These are phyloP conservation scores for Alternaria gansuensis DNA, from an alignment of 2,329 filamentous ascomycete genomes.

Conservation along the genomic window DNA sequence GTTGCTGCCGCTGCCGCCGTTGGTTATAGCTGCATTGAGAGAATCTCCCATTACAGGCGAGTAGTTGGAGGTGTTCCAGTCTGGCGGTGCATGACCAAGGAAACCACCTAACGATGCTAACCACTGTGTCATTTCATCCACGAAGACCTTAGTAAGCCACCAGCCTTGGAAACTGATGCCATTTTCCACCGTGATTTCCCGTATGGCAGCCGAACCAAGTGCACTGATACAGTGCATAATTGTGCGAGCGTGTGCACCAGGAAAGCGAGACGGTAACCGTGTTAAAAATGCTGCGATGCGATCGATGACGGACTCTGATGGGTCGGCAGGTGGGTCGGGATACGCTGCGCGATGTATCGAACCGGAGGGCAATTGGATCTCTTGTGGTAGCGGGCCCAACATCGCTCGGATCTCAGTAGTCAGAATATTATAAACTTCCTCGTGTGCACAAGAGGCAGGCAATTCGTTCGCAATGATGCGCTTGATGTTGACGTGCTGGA, in stretches of 20 bases:
- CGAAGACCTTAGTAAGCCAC: slow-evolving; percentile 96
- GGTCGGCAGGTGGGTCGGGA: slow-evolving; percentile 38
- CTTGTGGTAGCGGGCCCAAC: slow-evolving; percentile 72
- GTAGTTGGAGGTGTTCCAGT: slow-evolving; percentile 36
- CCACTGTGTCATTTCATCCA: slow-evolving; percentile 94
- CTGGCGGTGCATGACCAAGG: slow-evolving; percentile 64
- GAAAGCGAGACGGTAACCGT: slow-evolving; percentile 74
- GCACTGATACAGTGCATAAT: slow-evolving; percentile 80
- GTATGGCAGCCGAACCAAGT: slow-evolving; percentile 78
- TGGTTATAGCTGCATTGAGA: slow-evolving; percentile 43
- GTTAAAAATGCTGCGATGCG: slow-evolving; percentile 78
- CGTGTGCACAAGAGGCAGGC: slow-evolving; percentile 61
- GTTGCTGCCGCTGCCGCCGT: slow-evolving; percentile 51
- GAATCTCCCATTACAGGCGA: slow-evolving; percentile 45
- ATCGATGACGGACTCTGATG: slow-evolving; percentile 70
- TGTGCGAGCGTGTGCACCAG: slow-evolving; percentile 74
- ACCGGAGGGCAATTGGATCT: slow-evolving; percentile 69
- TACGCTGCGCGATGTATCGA: slow-evolving; percentile 54
- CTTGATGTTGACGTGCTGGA: slow-evolving; percentile 67
- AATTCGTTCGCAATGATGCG: slow-evolving; percentile 66
- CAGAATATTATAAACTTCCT: slow-evolving; percentile 65
- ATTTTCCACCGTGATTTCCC: slow-evolving; percentile 80
- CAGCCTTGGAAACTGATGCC: slow-evolving; percentile 86
- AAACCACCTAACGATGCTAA: slow-evolving; percentile 91
- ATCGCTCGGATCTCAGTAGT: slow-evolving; percentile 72